phyloP scores from a whole-genome alignment of 805 yeast genomes.

The Spathaspora sp. region DNA sequence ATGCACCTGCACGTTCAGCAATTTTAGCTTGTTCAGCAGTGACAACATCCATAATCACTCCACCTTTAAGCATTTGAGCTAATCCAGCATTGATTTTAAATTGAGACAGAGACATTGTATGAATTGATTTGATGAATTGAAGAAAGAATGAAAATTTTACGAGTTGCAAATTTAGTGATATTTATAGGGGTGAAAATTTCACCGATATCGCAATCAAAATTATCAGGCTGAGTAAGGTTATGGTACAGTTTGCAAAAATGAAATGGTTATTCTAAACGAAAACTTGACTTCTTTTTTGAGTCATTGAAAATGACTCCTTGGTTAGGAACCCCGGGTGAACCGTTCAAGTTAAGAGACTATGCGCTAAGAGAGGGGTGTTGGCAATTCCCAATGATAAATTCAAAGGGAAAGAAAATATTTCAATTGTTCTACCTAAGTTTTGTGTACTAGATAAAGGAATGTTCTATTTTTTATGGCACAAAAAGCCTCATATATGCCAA shows the following conservation, averaged over 20 bases:
- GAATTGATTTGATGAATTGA: neutral
- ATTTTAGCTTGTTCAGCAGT: slow-evolving; percentile 75
- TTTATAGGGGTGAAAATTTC: neutral
- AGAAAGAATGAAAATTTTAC: neutral
- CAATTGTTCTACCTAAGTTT: neutral
- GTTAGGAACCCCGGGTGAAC: too few species aligned
- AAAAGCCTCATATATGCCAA: neutral
- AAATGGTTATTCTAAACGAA: neutral
- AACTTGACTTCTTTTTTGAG: neutral
- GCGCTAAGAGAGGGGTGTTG: neutral
- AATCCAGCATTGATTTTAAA: slow-evolving; percentile 68
- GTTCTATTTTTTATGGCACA: neutral
- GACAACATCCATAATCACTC: slow-evolving; percentile 73
- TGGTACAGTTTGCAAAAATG: neutral
- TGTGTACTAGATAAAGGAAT: neutral
- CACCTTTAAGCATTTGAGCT: slow-evolving; percentile 84
- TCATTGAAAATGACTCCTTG: neutral
- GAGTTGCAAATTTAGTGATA: neutral
- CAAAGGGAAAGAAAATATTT: neutral
- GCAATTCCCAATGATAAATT: neutral
- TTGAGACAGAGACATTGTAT: slow-evolving; percentile 17
- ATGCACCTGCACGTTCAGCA: slow-evolving; percentile 83
- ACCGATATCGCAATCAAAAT: too few species aligned
- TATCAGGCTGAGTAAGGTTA: neutral
- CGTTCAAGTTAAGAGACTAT: neutral